These are phyloP conservation scores for Exophiala phaeomuriformis DNA, from an alignment of 2,329 filamentous ascomycete genomes.

Conservation along the genomic window DNA sequence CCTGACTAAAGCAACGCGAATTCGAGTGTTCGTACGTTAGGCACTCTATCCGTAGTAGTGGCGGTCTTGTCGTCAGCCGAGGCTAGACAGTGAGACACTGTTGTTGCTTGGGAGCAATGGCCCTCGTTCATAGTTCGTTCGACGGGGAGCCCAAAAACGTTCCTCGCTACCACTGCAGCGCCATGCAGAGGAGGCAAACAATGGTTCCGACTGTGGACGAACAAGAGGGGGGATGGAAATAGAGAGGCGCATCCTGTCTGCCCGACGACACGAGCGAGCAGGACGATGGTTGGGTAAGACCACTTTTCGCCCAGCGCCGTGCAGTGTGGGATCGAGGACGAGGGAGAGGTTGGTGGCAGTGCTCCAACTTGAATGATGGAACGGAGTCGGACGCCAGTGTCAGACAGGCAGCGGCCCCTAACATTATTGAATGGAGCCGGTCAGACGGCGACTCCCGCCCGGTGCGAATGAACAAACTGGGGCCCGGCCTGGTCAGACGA, in stretches of 20 bases:
- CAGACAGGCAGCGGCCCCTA: not conserved
- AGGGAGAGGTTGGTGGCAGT: too few species aligned
- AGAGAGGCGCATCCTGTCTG: too few species aligned
- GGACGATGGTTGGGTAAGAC: too few species aligned
- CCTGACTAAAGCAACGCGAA: not conserved
- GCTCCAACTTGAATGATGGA: too few species aligned
- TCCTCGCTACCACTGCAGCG: too few species aligned
- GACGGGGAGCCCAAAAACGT: not conserved
- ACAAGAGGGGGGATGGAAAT: too few species aligned
- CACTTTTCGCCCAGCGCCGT: too few species aligned
- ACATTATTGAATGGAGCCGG: not conserved
- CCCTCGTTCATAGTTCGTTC: constrained; percentile 1
- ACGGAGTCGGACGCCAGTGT: not conserved
- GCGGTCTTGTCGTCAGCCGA: not conserved
- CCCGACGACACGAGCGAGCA: too few species aligned
- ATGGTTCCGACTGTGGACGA: too few species aligned
- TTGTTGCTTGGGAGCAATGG: not conserved
- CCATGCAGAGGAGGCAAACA: too few species aligned
- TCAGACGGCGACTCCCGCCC: not conserved
- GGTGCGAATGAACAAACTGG: not conserved
- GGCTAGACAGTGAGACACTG: not conserved
- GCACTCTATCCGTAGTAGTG: not conserved
- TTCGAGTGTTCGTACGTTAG: not conserved
- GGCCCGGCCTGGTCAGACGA: not conserved
- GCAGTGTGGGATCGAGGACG: too few species aligned